Conservation (phyloP, 78 protist species). For the Chrysochromulina parva region DNA sequence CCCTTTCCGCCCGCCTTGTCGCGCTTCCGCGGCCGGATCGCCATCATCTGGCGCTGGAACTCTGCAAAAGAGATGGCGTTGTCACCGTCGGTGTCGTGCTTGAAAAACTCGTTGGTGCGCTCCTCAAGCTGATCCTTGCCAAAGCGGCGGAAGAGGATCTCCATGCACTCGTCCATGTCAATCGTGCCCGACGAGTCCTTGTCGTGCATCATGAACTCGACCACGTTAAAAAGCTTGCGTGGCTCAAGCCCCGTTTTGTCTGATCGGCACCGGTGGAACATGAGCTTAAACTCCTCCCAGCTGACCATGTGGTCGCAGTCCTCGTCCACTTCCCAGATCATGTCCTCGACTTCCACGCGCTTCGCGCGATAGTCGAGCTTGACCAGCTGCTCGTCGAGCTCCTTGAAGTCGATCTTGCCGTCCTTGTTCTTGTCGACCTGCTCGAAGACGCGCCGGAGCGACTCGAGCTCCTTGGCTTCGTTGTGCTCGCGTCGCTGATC, state of each 20-base stretch:
- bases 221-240: not conserved
- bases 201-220: conserved; percentile 32
- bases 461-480: not conserved
- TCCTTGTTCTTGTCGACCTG: not conserved
- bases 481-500: not conserved
- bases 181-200: not conserved
- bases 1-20: no score
- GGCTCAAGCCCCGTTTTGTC: not conserved
- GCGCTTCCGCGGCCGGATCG: not conserved
- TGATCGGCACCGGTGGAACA: not conserved
- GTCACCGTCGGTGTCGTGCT: not conserved
- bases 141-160: not conserved
- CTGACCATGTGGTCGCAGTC: not conserved
- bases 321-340: conserved; percentile 28
- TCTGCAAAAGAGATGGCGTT: not conserved
- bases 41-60: not conserved
- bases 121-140: not conserved
- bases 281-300: not conserved
- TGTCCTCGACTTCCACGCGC: not conserved
- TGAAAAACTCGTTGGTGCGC: not conserved
- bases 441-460: not conserved
- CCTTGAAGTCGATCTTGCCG: not conserved
- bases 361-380: not conserved
- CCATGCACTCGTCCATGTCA: not conserved
- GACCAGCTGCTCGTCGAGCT: not conserved